Base-by-base conservation (phyloP, 371 early-diverging fungal genomes). In the Mucor circinelloides region DNA sequence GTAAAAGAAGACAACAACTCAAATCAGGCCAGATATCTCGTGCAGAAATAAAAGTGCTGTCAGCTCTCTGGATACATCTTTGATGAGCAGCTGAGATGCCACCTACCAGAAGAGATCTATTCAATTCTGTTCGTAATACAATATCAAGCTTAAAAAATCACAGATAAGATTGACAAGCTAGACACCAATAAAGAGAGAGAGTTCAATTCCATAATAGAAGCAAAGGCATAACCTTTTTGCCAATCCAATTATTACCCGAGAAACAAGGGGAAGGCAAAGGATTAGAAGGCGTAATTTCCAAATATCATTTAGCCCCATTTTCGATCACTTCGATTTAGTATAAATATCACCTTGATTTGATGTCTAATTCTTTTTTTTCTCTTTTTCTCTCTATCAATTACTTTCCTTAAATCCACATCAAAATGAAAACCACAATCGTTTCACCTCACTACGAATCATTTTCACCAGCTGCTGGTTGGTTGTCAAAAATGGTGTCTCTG, bases 381-480 rank as follows among this genome's bases (percentile, higher is more conserved):
- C 27, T 23, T 27, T 52, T 25, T 27, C 10, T 21, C 27, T 48
- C 23, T 52, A 15, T 27, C 52, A 12, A 27, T 27, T 27, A 52
- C 52, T 52, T 27, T 52, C 52, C 52, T 52, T 52, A 13, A 46
- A n/a, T 12, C 3, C 4, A 52, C 10, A 13, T 4, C 23, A 52
- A 52, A 13, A 52, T 52, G 52, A 52, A 52, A 13, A 52, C 10
- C 1, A 48, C 46, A 46, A 4, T 23, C 40, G 25, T 40, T 21
- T 31, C 59, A 25, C 40, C 59, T 15, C 38, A 60, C 1, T 25
- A 17, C 23, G 52, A 62, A 19, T 21, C 15, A 25, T 23, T 32
- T 34, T 38, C 52, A 52, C 68, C 72, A 32, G 57, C 68, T 44
- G 70, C 74, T 58, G 70, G 70, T 19, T 69, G 70, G 70, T 32